Conservation (phyloP, 164 flowering plant species). For the Chimonanthus salicifolius region DNA sequence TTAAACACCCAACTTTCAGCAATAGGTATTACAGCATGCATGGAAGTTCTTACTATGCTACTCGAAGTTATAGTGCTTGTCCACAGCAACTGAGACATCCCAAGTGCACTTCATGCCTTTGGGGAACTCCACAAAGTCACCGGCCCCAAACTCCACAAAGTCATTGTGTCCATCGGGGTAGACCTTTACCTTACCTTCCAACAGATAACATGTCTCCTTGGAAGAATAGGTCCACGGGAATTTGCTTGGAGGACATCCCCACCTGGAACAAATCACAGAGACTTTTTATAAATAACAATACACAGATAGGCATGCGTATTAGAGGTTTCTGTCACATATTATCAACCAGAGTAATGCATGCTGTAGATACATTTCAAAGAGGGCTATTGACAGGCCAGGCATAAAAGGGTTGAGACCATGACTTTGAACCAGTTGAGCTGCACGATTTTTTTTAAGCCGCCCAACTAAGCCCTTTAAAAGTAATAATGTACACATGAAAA, state of each 20-base stretch:
- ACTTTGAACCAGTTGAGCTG: not conserved
- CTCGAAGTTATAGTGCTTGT: constrained; percentile 78
- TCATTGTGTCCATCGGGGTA: constrained; percentile 62
- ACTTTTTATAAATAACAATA: not conserved
- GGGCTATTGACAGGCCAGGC: not conserved
- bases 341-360: not conserved
- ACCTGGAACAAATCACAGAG: constrained; percentile 29
- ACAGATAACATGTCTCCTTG: constrained; percentile 70
- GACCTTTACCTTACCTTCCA: constrained; percentile 84
- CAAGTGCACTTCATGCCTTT: constrained; percentile 90
- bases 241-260: constrained; percentile 90
- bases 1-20: not conserved
- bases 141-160: constrained; percentile 74
- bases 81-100: constrained; percentile 79
- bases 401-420: not conserved
- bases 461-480: no score
- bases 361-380: not conserved
- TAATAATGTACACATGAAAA: no score
- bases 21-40: not conserved
- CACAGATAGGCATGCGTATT: not conserved
- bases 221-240: constrained; percentile 81
- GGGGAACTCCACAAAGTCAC: constrained; percentile 82
- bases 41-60: constrained; percentile 4
- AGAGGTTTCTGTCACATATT: not conserved
- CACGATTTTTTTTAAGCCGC: no score